Evolutionary conservation across 2,329 filamentous ascomycete genomes (phyloP).

Genomic region (Zymoseptoria ardabiliae): DNA sequence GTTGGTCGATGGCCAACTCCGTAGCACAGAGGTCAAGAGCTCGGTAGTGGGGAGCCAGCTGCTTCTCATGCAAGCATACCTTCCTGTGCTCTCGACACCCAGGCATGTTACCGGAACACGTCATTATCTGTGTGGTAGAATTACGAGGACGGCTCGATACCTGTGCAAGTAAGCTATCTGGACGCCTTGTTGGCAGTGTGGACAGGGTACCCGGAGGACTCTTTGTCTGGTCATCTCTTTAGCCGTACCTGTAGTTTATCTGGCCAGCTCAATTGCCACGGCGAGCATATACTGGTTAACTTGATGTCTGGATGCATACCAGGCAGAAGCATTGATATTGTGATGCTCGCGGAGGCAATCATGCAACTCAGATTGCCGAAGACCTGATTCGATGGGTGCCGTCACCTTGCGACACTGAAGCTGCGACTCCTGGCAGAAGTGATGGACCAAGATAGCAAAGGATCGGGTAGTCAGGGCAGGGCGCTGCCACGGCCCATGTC

Average conservation of each 20-base stretch:
- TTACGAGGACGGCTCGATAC: neutral
- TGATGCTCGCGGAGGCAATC: neutral
- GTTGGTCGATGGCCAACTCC: neutral
- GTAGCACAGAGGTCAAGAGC: neutral
- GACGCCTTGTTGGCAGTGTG: neutral
- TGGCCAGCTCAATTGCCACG: neutral
- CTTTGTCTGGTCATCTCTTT: neutral
- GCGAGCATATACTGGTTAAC: neutral
- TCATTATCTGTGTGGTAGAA: too few relatives aligned
- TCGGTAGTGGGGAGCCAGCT: neutral
- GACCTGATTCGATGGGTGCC: neutral
- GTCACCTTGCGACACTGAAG: neutral
- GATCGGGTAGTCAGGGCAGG: neutral
- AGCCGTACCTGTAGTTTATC: neutral
- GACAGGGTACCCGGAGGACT: neutral
- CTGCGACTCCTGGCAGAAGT: neutral
- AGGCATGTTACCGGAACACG: neutral
- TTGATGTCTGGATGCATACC: neutral
- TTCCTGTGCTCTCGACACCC: neutral
- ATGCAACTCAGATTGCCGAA: neutral
- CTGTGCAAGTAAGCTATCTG: neutral
- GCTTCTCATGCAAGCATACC: neutral
- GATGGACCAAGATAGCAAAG: neutral
- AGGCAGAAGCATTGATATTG: neutral
- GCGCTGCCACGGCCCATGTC: neutral